Evolutionary conservation across 208 protist species (phyloP).

Genomic region (Wallacemonas sp.): DNA sequence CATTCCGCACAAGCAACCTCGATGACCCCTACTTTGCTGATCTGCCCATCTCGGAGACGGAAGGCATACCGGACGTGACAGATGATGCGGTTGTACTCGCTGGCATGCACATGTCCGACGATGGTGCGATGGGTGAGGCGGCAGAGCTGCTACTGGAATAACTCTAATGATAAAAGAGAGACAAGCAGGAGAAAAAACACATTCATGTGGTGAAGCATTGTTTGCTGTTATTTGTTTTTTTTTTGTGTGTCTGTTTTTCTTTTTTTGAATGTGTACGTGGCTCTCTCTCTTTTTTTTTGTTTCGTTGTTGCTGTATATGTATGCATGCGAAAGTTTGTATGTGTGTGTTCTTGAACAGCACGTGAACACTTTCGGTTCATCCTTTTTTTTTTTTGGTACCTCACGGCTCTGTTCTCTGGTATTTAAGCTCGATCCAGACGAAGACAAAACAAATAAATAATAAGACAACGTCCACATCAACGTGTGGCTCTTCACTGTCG

Average conservation of each 20-base stretch:
- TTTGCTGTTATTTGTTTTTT: constrained; percentile 4
- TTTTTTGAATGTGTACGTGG: not conserved
- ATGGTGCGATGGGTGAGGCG: not conserved
- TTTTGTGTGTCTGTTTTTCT: not conserved
- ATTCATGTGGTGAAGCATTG: too few species aligned
- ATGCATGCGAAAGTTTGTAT: too few species aligned
- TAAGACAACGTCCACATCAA: not conserved
- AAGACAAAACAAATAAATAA: not conserved
- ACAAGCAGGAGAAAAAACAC: too few species aligned
- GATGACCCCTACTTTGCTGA: not conserved
- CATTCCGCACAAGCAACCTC: constrained; percentile 23
- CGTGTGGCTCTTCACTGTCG: not conserved
- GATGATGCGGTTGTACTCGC: constrained; percentile 9
- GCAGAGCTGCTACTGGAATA: not conserved
- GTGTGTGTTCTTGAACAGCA: too few species aligned
- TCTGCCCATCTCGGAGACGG: constrained; percentile 8
- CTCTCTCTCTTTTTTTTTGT: not conserved
- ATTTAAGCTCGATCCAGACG: too few species aligned
- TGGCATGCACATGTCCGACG: constrained; percentile 9
- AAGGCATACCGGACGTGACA: constrained; percentile 2
- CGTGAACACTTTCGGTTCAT: too few species aligned
- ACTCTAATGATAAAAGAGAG: not conserved
- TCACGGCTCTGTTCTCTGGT: too few species aligned
- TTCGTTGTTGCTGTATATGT: not conserved
- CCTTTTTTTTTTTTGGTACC: too few species aligned